These are phyloP conservation scores for Serendipita sp. DNA, from an alignment of 768 basidiomycete genomes.

Conservation along the genomic window DNA sequence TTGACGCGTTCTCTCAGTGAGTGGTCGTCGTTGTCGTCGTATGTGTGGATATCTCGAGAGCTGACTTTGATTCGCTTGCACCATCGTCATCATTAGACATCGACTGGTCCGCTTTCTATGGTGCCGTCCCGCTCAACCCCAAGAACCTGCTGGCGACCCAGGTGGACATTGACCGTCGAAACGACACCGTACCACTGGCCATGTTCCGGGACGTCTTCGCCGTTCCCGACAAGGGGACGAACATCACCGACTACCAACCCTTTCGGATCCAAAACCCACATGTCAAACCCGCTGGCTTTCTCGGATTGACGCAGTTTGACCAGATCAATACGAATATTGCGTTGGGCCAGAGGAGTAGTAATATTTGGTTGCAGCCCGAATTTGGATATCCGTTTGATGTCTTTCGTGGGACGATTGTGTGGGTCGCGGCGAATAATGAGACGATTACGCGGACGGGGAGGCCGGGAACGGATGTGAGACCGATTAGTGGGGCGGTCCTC, in stretches of 20 bases:
- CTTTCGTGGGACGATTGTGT: neutral
- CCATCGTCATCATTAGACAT: neutral
- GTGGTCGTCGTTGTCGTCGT: neutral
- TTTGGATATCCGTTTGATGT: conserved; percentile 3
- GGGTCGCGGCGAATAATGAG: neutral
- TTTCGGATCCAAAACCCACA: neutral
- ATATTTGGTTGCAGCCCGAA: neutral
- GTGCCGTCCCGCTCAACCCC: neutral
- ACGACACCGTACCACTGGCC: neutral
- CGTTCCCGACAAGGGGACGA: neutral
- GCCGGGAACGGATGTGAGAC: neutral
- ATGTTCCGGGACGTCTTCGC: neutral
- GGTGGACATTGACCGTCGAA: neutral
- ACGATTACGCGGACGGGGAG: neutral
- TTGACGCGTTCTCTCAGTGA: neutral
- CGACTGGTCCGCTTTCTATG: neutral
- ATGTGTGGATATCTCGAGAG: neutral
- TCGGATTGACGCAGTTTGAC: neutral
- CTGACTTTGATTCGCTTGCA: too few species aligned
- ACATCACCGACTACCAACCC: neutral
- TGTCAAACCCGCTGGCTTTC: neutral
- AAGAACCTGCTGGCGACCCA: neutral
- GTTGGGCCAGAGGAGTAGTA: neutral
- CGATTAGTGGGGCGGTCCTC: neutral
- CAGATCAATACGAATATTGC: neutral